phyloP scores from a whole-genome alignment of 78 protist genomes.

The Guillardia theta region DNA sequence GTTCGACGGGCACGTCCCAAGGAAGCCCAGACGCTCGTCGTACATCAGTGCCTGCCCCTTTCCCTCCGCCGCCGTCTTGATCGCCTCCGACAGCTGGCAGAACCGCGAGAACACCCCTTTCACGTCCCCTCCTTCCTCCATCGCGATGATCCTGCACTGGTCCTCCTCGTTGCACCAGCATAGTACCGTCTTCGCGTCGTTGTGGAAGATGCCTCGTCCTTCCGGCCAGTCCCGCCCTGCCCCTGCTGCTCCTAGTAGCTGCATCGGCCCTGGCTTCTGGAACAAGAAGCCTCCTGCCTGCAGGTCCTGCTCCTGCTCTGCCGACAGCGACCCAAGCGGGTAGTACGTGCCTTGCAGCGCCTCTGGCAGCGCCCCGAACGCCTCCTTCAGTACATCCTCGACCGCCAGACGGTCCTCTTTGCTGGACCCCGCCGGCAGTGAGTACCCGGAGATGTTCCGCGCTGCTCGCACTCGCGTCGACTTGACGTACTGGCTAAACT shows the following conservation, averaged over 20 bases:
- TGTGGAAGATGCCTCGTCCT: slow-evolving; percentile 43
- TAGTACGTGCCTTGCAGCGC: slow-evolving; percentile 39
- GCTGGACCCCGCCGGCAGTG: slow-evolving; percentile 15
- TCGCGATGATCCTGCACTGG: slow-evolving; percentile 41
- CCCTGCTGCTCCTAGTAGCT: slow-evolving; percentile 1
- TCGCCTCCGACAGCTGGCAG: not conserved
- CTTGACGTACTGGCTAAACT: slow-evolving; percentile 33
- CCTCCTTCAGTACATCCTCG: slow-evolving; percentile 23
- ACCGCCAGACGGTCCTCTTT: not conserved
- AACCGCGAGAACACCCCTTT: not conserved
- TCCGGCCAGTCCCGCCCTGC: slow-evolving; percentile 47
- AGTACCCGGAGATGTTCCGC: not conserved
- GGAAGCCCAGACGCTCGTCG: not conserved
- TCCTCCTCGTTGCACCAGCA: slow-evolving; percentile 54
- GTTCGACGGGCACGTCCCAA: slow-evolving; percentile 48
- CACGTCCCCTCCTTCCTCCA: slow-evolving; percentile 47
- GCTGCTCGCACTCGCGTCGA: slow-evolving; percentile 45
- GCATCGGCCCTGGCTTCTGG: slow-evolving; percentile 38
- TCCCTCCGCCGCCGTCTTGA: not conserved
- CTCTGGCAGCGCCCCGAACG: not conserved
- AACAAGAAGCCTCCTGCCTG: not conserved
- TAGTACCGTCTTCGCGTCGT: slow-evolving; percentile 12
- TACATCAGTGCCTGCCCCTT: slow-evolving; percentile 3
- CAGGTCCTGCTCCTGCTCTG: not conserved
- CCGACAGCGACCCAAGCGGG: not conserved